Percentiles rank a stretch among this genome's conserved stretches.
phyloP scores from a whole-genome alignment of 2,329 filamentous ascomycete genomes.

The Lojkania enalia region DNA sequence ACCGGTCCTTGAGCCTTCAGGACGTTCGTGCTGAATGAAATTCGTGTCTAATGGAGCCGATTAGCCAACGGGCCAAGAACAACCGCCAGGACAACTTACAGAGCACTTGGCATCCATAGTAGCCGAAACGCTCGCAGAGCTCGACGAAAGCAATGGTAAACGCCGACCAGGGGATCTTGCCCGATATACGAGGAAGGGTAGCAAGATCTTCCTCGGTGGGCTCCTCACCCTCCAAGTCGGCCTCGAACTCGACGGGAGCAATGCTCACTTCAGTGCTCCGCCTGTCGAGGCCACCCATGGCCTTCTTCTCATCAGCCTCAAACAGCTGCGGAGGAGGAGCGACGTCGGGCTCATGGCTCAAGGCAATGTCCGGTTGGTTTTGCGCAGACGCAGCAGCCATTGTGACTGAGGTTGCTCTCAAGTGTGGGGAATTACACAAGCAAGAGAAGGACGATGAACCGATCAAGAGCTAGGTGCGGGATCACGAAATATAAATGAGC shows the following conservation, averaged over 20 bases:
- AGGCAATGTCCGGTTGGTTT: slow-evolving; percentile 40
- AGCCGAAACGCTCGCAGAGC: slow-evolving; percentile 75
- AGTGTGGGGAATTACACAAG: slow-evolving; percentile 1
- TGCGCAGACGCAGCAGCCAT: slow-evolving; percentile 38
- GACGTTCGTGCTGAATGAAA: slow-evolving; percentile 44
- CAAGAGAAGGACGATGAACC: slow-evolving; percentile 7
- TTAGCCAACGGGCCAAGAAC: not conserved
- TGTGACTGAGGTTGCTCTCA: slow-evolving; percentile 16
- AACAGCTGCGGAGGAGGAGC: slow-evolving; percentile 31
- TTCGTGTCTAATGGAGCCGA: slow-evolving; percentile 38
- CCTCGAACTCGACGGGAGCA: slow-evolving; percentile 35
- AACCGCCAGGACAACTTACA: slow-evolving; percentile 50
- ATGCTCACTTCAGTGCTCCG: slow-evolving; percentile 22
- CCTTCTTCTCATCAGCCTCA: slow-evolving; percentile 39
- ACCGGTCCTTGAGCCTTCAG: slow-evolving; percentile 39
- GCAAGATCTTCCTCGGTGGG: slow-evolving; percentile 65
- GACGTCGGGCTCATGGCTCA: slow-evolving; percentile 40
- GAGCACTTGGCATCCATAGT: slow-evolving; percentile 71
- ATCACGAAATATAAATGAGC: no score
- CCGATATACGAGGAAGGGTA: slow-evolving; percentile 66
- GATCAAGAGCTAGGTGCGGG: slow-evolving; percentile 1
- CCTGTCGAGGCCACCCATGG: slow-evolving; percentile 18
- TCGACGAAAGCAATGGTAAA: slow-evolving; percentile 75
- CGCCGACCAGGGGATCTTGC: slow-evolving; percentile 65
- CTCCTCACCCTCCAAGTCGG: slow-evolving; percentile 40